Evolutionary conservation across 1,284 basidiomycete genomes (phyloP).

Genomic region (Leccinum solheimii): DNA sequence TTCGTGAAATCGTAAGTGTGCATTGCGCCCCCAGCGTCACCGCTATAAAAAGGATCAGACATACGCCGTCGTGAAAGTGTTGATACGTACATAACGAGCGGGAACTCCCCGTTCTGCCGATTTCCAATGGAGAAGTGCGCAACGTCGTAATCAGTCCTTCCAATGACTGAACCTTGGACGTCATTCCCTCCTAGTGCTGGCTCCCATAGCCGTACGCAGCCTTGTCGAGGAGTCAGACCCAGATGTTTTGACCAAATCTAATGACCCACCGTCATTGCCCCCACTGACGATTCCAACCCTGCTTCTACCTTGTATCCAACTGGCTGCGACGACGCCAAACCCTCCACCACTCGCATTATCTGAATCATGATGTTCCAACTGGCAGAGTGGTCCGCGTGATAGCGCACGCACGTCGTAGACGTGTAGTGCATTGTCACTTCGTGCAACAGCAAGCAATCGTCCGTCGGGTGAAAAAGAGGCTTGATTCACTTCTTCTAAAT

Average conservation of each 20-base stretch:
- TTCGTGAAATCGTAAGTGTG: conserved; percentile 34
- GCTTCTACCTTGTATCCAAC: conserved; percentile 54
- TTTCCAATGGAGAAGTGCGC: conserved; percentile 62
- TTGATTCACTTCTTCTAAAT: conserved; percentile 47
- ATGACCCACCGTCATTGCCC: conserved; percentile 59
- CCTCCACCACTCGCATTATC: conserved; percentile 34
- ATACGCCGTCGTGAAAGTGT: not conserved
- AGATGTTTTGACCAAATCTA: not conserved
- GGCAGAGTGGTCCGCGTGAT: conserved; percentile 43
- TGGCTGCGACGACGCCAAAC: conserved; percentile 55
- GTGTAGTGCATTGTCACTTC: conserved; percentile 59
- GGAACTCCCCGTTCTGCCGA: conserved; percentile 47
- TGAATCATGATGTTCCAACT: conserved; percentile 48
- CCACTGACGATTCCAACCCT: conserved; percentile 55
- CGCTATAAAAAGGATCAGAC: conserved; percentile 23
- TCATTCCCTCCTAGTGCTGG: conserved; percentile 42
- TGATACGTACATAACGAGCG: conserved; percentile 59
- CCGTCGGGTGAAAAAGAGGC: conserved; percentile 61
- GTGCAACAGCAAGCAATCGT: conserved; percentile 56
- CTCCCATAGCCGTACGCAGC: conserved; percentile 69
- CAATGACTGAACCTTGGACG: conserved; percentile 50
- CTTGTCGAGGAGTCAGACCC: conserved; percentile 36
- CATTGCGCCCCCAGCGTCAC: conserved; percentile 35
- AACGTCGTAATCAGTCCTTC: conserved; percentile 55
- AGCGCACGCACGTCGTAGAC: conserved; percentile 64